These are phyloP conservation scores for Corylus americana DNA, from an alignment of 306 rosid species.

Conservation along the genomic window DNA sequence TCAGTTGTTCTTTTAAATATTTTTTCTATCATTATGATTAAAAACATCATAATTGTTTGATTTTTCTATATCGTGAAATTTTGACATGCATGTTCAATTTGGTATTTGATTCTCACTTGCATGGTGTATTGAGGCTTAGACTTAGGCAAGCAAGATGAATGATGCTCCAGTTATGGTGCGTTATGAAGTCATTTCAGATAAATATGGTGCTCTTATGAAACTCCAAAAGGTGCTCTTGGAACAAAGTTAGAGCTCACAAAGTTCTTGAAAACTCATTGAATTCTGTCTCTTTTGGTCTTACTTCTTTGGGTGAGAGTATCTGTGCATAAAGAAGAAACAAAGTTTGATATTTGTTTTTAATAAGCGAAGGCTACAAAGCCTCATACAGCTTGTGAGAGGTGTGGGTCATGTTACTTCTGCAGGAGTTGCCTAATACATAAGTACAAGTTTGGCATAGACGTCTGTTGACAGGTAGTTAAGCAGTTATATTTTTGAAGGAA, in stretches of 20 bases:
- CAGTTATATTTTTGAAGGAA: not conserved
- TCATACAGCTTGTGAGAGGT: not conserved
- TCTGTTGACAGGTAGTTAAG: not conserved
- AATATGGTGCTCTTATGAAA: not conserved
- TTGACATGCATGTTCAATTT: not conserved
- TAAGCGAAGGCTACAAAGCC: not conserved
- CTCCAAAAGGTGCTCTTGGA: not conserved
- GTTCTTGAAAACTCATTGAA: not conserved
- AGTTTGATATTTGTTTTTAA: not conserved
- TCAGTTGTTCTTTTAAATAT: not conserved
- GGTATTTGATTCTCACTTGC: not conserved
- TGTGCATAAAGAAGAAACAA: not conserved
- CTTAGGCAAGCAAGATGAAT: not conserved
- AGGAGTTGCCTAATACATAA: not conserved
- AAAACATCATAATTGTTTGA: not conserved
- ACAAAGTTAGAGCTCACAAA: not conserved
- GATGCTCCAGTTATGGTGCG: not conserved
- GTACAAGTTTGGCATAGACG: too few species aligned
- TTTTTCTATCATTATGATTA: not conserved
- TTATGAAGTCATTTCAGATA: not conserved
- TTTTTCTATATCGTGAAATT: not conserved
- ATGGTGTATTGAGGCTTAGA: not conserved
- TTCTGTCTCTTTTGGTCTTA: not conserved
- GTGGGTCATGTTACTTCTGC: not conserved
- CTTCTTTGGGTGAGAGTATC: too few species aligned